phyloP scores from a whole-genome alignment of 2,329 filamentous ascomycete genomes.

The Chaetothyriales sp. region DNA sequence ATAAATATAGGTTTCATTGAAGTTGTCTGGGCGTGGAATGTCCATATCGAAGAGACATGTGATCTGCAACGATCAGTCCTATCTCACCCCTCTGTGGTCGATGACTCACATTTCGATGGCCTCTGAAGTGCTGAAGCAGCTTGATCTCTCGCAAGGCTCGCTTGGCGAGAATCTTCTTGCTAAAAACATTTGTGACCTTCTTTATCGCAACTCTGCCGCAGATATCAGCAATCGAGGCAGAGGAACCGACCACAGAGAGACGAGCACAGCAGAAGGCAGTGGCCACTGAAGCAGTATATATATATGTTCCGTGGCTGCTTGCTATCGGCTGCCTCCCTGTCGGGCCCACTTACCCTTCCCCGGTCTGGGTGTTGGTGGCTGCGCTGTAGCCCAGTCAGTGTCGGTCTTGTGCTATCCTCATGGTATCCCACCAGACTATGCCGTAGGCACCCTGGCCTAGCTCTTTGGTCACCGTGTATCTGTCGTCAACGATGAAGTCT shows the following conservation, averaged over 20 bases:
- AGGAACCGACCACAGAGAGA: conserved; percentile 39
- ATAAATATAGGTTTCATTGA: conserved; percentile 98
- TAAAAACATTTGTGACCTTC: conserved; percentile 99
- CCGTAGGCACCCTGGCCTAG: conserved; percentile 95
- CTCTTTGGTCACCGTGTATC: conserved; percentile 98
- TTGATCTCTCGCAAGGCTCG: conserved; percentile 96
- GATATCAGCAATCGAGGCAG: conserved; percentile 79
- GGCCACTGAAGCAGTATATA: background rate
- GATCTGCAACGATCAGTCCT: conserved; percentile 51
- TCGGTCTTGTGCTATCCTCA: background rate
- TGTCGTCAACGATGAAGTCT: conserved; percentile 95
- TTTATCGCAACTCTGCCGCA: conserved; percentile 95
- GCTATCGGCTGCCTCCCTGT: background rate
- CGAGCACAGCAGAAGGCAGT: background rate
- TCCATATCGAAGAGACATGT: conserved; percentile 99
- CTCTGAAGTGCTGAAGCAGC: conserved; percentile 91
- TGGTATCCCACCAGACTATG: conserved; percentile 71
- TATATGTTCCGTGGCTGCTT: background rate
- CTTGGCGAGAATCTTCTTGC: conserved; percentile 99
- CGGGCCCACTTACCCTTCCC: conserved; percentile 46
- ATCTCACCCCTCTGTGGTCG: conserved; percentile 1
- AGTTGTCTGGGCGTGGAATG: conserved; percentile 90
- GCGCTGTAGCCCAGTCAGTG: conserved; percentile 44
- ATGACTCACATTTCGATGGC: conserved; percentile 62
- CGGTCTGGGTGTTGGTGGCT: conserved; percentile 78